These are phyloP conservation scores for Amanita thiersii DNA, from an alignment of 768 basidiomycete genomes.

Conservation along the genomic window DNA sequence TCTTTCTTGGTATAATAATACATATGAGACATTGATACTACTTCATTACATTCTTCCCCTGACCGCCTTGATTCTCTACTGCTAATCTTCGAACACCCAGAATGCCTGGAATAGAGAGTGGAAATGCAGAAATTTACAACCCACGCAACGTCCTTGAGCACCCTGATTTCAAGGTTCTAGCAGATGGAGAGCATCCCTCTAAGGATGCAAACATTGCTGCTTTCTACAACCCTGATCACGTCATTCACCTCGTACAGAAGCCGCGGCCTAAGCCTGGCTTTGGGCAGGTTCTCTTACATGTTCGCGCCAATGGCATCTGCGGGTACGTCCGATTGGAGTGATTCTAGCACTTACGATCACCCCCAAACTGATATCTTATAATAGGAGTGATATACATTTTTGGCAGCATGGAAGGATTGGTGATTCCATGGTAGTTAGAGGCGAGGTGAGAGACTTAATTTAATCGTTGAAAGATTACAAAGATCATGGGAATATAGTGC, in stretches of 20 bases:
- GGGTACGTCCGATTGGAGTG: conserved; percentile 32
- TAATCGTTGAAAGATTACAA: background rate
- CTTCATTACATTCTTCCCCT: conserved; percentile 1
- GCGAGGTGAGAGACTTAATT: conserved; percentile 34
- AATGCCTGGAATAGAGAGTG: conserved; percentile 21
- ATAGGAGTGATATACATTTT: conserved; percentile 66
- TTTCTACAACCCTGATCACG: conserved; percentile 56
- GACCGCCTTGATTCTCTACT: too few relatives aligned
- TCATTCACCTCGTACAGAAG: conserved; percentile 62
- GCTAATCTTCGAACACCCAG: too few relatives aligned
- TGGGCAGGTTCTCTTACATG: conserved; percentile 59
- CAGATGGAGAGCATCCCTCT: conserved; percentile 38
- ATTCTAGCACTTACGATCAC: background rate
- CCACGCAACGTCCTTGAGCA: conserved; percentile 50
- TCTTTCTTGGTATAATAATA: too few relatives aligned
- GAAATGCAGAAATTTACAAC: conserved; percentile 40
- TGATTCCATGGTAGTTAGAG: conserved; percentile 62
- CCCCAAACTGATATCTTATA: background rate
- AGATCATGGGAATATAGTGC: conserved; percentile 30
- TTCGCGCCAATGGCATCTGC: conserved; percentile 63
- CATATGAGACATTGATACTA: too few relatives aligned
- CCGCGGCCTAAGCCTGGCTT: conserved; percentile 51
- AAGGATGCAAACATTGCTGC: conserved; percentile 49
- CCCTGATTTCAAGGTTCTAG: conserved; percentile 45
- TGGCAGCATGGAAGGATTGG: conserved; percentile 67